Evolutionary conservation across 2,329 filamentous ascomycete species (phyloP).

Genomic region (Trichoderma sp.): DNA sequence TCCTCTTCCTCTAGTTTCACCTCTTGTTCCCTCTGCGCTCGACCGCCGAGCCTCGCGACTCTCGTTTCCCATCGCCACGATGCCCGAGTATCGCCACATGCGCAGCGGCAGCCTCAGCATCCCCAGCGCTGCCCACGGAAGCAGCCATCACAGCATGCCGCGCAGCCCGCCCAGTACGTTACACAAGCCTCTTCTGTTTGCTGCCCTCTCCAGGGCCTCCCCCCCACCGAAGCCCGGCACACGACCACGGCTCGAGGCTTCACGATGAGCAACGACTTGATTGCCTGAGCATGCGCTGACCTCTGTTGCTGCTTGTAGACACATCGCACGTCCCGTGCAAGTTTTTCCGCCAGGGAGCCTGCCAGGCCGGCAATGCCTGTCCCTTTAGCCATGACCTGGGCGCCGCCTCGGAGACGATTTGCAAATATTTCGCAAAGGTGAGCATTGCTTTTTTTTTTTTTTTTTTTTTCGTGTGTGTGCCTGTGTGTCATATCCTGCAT

Average conservation of each 20-base stretch:
- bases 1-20: conserved; percentile 17
- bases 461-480: background rate
- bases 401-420: conserved; percentile 78
- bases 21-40: conserved; percentile 8
- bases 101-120: conserved; percentile 58
- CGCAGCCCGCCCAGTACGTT: conserved; percentile 60
- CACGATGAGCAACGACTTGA: background rate
- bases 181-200: conserved; percentile 4
- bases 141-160: conserved; percentile 37
- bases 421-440: conserved; percentile 99
- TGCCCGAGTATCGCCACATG: conserved; percentile 55
- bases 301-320: conserved; percentile 51
- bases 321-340: conserved; percentile 98
- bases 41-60: conserved; percentile 18
- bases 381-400: conserved; percentile 94
- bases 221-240: conserved; percentile 15
- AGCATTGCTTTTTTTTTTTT: conserved; percentile 29
- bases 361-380: conserved; percentile 92
- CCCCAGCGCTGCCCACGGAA: conserved; percentile 32
- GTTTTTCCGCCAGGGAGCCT: conserved; percentile 95
- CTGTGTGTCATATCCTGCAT: background rate
- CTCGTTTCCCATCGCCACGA: conserved; percentile 27
- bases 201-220: background rate
- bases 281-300: conserved; percentile 12
- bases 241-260: conserved; percentile 10